A percentile compares a stretch with the other conserved stretches of the same genome.
phyloP scores from a whole-genome alignment of 805 yeast species.

The Barnettozyma botsteinii region DNA sequence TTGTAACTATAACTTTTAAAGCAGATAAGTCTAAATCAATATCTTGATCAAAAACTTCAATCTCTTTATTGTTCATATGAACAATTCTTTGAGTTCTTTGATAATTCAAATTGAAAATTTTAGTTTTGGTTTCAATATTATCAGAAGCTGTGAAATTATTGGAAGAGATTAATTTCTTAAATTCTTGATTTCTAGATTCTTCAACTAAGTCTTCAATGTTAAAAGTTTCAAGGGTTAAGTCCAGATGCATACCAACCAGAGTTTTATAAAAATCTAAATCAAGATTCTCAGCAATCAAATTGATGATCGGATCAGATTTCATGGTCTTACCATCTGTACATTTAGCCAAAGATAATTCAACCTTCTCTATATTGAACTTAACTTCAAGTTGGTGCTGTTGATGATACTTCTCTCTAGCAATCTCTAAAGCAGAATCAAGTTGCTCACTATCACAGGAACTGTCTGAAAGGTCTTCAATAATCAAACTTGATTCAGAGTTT shows the following conservation, averaged over 20 bases:
- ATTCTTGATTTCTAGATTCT: conserved; percentile 51
- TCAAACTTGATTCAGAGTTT: conserved; percentile 6
- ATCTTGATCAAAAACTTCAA: conserved; percentile 74
- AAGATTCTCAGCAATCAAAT: conserved; percentile 63
- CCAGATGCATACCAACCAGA: conserved; percentile 55
- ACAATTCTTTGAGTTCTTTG: conserved; percentile 55
- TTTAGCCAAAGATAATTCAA: conserved; percentile 56
- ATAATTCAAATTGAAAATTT: conserved; percentile 56
- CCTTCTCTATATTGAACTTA: conserved; percentile 58
- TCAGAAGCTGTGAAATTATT: conserved; percentile 39
- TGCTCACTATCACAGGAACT: neutral
- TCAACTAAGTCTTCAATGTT: conserved; percentile 73
- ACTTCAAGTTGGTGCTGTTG: conserved; percentile 68
- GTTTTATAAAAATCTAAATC: conserved; percentile 56
- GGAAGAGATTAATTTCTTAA: conserved; percentile 66
- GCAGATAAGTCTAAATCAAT: conserved; percentile 72
- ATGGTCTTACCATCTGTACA: conserved; percentile 59
- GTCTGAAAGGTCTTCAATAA: conserved; percentile 13
- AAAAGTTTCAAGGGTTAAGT: conserved; percentile 58
- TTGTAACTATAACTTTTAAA: conserved; percentile 64
- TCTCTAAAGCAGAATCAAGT: conserved; percentile 5
- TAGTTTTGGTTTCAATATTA: conserved; percentile 31
- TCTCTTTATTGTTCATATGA: conserved; percentile 42
- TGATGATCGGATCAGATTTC: conserved; percentile 63
- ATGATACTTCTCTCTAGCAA: conserved; percentile 3